phyloP scores from a whole-genome alignment of 2,329 filamentous ascomycete genomes.

The Verticillium klebahnii region DNA sequence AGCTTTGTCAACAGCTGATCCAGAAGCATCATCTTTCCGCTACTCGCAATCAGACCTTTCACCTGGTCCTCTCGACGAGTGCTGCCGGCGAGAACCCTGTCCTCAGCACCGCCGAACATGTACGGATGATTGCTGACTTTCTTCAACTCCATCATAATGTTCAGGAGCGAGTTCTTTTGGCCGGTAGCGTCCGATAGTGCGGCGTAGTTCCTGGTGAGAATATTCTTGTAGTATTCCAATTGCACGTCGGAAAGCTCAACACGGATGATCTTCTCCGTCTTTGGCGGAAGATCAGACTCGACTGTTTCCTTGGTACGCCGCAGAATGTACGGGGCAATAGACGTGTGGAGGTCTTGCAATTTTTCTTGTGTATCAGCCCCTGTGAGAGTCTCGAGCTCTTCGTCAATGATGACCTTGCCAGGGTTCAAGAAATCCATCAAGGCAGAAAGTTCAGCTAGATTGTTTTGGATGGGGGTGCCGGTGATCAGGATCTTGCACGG shows the following conservation, averaged over 20 bases:
- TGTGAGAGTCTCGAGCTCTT: constrained; percentile 76
- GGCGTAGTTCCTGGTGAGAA: constrained; percentile 92
- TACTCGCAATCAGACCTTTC: constrained; percentile 90
- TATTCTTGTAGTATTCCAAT: constrained; percentile 98
- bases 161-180: constrained; percentile 90
- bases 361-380: constrained; percentile 81
- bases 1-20: constrained; percentile 93
- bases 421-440: constrained; percentile 96
- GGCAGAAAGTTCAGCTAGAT: constrained; percentile 84
- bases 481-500: constrained; percentile 91
- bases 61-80: constrained; percentile 83
- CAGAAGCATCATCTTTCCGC: constrained; percentile 99
- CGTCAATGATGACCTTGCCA: constrained; percentile 86
- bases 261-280: constrained; percentile 98
- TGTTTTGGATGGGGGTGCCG: constrained; percentile 96
- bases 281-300: constrained; percentile 91
- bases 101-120: constrained; percentile 93
- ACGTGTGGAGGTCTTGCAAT: constrained; percentile 75
- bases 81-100: constrained; percentile 77
- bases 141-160: constrained; percentile 99
- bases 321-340: constrained; percentile 91
- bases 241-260: constrained; percentile 96
- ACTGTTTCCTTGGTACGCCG: constrained; percentile 96
- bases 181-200: constrained; percentile 88
- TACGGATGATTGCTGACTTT: constrained; percentile 99